phyloP scores from a whole-genome alignment of 495 filamentous ascomycete genomes.

The Usnea hakonensis region DNA sequence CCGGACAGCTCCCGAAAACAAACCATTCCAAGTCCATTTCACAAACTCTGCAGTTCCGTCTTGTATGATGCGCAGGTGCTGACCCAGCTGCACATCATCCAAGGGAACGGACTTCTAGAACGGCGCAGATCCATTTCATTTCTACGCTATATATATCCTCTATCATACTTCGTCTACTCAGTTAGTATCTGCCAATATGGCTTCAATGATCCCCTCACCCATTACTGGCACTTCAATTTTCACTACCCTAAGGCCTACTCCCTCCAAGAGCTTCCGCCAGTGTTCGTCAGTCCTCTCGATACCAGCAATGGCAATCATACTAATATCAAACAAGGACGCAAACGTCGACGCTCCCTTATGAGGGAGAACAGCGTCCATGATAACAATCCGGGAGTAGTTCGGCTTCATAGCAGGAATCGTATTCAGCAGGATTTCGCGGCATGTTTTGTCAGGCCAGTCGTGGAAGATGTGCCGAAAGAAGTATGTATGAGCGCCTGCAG shows the following conservation, averaged over 20 bases:
- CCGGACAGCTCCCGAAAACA: no score
- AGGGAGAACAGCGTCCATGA: neutral
- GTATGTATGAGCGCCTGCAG: conserved; percentile 11
- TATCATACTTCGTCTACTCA: no score
- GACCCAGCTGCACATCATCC: no score
- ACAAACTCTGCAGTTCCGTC: no score
- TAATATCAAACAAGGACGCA: neutral
- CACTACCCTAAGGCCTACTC: neutral
- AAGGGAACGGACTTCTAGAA: no score
- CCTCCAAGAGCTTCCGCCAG: conserved; percentile 1
- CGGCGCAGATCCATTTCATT: no score
- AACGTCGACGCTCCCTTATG: neutral
- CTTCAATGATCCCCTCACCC: neutral
- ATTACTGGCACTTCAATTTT: neutral
- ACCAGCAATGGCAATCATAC: conserved; percentile 3
- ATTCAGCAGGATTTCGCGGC: conserved; percentile 8
- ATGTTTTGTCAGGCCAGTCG: conserved; percentile 19
- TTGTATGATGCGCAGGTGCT: no score
- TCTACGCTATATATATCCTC: no score
- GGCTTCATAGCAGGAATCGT: conserved; percentile 30
- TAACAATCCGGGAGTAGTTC: conserved; percentile 22
- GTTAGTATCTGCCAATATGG: neutral
- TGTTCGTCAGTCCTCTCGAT: conserved; percentile 3
- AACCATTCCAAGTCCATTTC: no score
- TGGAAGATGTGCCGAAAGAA: conserved; percentile 23